Evolutionary conservation across 2,329 filamentous ascomycete species (phyloP).

Genomic region (Ascocoryne sarcoides): DNA sequence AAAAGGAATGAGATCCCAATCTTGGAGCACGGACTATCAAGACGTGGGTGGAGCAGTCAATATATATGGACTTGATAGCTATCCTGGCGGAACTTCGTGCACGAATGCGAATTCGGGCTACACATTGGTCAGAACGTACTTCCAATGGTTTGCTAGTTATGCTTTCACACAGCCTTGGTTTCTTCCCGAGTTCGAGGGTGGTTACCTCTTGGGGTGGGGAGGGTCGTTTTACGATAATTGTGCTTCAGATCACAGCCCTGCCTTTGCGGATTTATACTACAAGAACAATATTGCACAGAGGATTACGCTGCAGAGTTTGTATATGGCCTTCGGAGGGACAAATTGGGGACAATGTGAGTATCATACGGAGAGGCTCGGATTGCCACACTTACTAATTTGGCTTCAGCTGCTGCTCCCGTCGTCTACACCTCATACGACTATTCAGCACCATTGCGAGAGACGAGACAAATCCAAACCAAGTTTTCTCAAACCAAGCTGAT

Average conservation of each 20-base stretch:
- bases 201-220: constrained; percentile 45
- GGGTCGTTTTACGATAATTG: constrained; percentile 43
- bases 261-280: constrained; percentile 47
- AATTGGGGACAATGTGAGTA: constrained; percentile 43
- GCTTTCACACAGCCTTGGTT: constrained; percentile 44
- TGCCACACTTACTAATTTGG: no score
- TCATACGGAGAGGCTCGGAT: neutral
- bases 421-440: constrained; percentile 41
- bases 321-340: constrained; percentile 46
- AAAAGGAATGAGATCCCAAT: constrained; percentile 38
- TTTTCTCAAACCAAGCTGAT: constrained; percentile 46
- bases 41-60: constrained; percentile 47
- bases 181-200: constrained; percentile 45
- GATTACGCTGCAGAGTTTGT: constrained; percentile 40
- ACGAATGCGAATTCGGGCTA: constrained; percentile 41
- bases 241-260: constrained; percentile 35
- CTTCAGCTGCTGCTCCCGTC: constrained; percentile 35
- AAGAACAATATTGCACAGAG: constrained; percentile 46
- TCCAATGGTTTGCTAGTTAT: constrained; percentile 48
- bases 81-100: constrained; percentile 40
- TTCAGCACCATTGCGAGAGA: constrained; percentile 43
- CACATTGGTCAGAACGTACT: constrained; percentile 42
- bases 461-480: constrained; percentile 42
- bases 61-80: constrained; percentile 39
- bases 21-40: constrained; percentile 47